Base-by-base conservation (phyloP, 2,329 filamentous ascomycete species). In the Spiromastix sp. region DNA sequence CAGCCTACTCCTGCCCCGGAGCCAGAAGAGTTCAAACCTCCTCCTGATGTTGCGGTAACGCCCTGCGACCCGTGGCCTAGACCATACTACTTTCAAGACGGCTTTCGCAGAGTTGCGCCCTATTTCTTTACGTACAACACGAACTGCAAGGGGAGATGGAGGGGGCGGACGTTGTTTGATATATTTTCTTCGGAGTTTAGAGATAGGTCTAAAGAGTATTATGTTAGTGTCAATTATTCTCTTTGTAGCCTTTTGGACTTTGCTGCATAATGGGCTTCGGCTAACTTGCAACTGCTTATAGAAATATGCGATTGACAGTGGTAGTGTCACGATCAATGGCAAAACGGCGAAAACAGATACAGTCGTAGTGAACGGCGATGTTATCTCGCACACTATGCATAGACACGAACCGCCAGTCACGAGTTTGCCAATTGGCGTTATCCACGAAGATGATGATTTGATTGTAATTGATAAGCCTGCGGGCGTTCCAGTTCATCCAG, bases 381-480 rank as follows among this genome's bases (percentile, higher is more conserved):
- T 93, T 37, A 80, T 98, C 36, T 89, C 84, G 8, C 91, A 98
- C 60, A 95, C 86, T 3, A 71, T 93, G 41, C 91, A 98, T 59
- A 81, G 91, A 10, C 91, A 98, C 57, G 91, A 98, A 60, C 91
- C 91, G 2, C 91, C 91, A 1, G 85, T 95, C 20, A 87, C 85
- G 2, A 79, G 77, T 11, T 74, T 83, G 27, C 75, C 83, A 0
- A 80, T 98, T 32, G 75, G 74, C 11, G 72, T 95, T 30, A 77
- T 98, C 25, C 82, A 94, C 59, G 91, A 98, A 59, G 85, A 94
- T 48, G 76, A 93, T 30, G 81, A 87, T 46, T 80, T 98, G 67
- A 81, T 98, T 40, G 87, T 96, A 42, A 93, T 98, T 56, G 86
- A 95, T 64, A 98, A 98, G 60, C 91, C 91, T 0, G 81, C 89